Evolutionary conservation across 2,329 filamentous ascomycete genomes (phyloP).

Genomic region (Alternaria triticimaculans): DNA sequence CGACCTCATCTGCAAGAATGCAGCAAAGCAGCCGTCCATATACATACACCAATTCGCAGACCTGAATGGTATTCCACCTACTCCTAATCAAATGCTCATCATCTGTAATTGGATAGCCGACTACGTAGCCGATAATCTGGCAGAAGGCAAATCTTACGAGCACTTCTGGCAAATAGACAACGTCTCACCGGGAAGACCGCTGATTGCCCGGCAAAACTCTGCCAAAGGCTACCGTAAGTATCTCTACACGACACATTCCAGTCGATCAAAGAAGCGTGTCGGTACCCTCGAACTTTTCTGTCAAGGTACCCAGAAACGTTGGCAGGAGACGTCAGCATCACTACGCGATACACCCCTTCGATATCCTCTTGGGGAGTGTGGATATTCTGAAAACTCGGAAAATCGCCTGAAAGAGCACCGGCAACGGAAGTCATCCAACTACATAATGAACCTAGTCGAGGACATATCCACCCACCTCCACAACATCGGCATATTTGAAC

Average conservation of each 20-base stretch:
- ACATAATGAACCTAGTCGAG: slow-evolving; percentile 41
- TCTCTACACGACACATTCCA: slow-evolving; percentile 18
- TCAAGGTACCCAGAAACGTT: slow-evolving; percentile 21
- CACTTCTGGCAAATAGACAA: slow-evolving; percentile 26
- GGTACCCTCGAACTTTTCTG: slow-evolving; percentile 25
- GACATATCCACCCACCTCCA: slow-evolving; percentile 32
- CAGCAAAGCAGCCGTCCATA: slow-evolving; percentile 29
- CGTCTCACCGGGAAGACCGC: slow-evolving; percentile 18
- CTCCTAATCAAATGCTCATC: slow-evolving; percentile 29
- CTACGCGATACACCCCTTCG: slow-evolving; percentile 20
- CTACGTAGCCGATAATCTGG: slow-evolving; percentile 17
- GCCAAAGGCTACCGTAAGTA: slow-evolving; percentile 32
- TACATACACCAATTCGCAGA: slow-evolving; percentile 38
- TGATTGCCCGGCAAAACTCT: slow-evolving; percentile 5
- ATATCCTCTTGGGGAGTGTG: slow-evolving; percentile 33
- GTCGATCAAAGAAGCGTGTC: slow-evolving; percentile 23
- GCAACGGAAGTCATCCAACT: slow-evolving; percentile 29
- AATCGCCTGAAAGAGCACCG: slow-evolving; percentile 32
- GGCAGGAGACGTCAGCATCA: slow-evolving; percentile 12
- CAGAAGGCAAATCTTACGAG: not conserved
- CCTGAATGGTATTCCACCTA: slow-evolving; percentile 25
- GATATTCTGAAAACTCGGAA: slow-evolving; percentile 31
- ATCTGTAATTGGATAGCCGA: slow-evolving; percentile 25
- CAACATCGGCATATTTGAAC: not conserved
- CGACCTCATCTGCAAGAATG: not conserved